Percentiles rank a stretch among this genome's conserved stretches.
Conservation (phyloP, 1,139 yeast species). For the Pichia sp. region DNA sequence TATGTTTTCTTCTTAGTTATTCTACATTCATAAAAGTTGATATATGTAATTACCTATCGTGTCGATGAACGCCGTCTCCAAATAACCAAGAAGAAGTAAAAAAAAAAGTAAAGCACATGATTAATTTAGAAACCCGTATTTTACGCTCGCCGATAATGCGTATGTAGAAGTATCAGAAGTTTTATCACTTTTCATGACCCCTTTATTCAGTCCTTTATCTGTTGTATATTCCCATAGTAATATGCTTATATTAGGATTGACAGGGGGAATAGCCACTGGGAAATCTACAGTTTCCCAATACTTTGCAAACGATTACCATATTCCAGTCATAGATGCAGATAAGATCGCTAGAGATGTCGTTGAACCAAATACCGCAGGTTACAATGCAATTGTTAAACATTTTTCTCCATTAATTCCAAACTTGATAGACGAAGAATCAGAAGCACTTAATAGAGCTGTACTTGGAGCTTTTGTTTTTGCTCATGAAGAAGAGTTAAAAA, state of each 20-base stretch:
- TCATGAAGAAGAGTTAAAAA: constrained; percentile 46
- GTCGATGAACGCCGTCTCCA: too few relatives aligned
- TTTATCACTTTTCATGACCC: too few relatives aligned
- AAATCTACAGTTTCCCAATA: constrained; percentile 80
- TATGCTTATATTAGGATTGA: constrained; percentile 87
- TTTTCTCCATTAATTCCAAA: constrained; percentile 54
- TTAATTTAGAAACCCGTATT: too few relatives aligned
- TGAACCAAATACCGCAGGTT: constrained; percentile 70
- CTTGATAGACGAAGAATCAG: constrained; percentile 44
- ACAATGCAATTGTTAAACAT: constrained; percentile 52
- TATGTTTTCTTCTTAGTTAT: too few relatives aligned
- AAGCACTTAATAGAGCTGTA: constrained; percentile 56
- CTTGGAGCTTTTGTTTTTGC: constrained; percentile 72
- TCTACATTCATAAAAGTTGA: too few relatives aligned
- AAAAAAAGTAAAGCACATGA: too few relatives aligned
- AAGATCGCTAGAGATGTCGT: constrained; percentile 80
- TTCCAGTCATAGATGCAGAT: constrained; percentile 84
- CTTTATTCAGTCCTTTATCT: too few relatives aligned
- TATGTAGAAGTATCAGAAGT: too few relatives aligned
- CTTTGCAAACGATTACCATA: constrained; percentile 43
- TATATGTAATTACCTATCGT: too few relatives aligned
- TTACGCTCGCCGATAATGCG: too few relatives aligned
- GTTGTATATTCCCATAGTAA: too few relatives aligned
- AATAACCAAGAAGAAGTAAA: too few relatives aligned
- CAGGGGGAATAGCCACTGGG: constrained; percentile 96